Conservation (phyloP, 1,284 basidiomycete genomes). For the Malassezia cuniculi region DNA sequence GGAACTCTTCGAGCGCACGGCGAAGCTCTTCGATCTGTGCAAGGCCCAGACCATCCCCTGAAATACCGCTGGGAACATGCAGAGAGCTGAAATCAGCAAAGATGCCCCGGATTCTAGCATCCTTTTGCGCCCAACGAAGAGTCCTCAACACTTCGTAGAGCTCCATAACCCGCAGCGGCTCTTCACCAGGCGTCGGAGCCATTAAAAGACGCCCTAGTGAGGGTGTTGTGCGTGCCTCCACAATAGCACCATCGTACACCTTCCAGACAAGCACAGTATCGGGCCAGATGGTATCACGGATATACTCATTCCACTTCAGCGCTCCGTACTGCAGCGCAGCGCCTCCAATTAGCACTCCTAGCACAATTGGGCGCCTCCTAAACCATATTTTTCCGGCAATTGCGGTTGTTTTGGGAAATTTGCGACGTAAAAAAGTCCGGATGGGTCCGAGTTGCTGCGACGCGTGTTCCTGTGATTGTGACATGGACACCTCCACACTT, state of each 20-base stretch:
- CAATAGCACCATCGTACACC: constrained; percentile 39
- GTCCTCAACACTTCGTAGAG: constrained; percentile 46
- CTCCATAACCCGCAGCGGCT: constrained; percentile 38
- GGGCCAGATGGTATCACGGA: too few species aligned
- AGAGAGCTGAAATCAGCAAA: constrained; percentile 47
- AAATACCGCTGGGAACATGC: constrained; percentile 42
- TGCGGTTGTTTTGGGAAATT: too few species aligned
- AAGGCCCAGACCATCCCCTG: constrained; percentile 39
- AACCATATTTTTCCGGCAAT: too few species aligned
- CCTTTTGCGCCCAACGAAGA: constrained; percentile 44
- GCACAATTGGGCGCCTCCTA: too few species aligned
- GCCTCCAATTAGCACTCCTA: too few species aligned
- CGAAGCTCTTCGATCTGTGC: constrained; percentile 48
- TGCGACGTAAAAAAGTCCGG: too few species aligned
- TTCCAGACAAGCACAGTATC: constrained; percentile 43
- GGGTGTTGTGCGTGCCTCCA: constrained; percentile 25
- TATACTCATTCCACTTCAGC: too few species aligned
- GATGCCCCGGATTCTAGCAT: constrained; percentile 46
- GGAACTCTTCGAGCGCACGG: constrained; percentile 46
- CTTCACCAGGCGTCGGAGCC: constrained; percentile 20
- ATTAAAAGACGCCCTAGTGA: constrained; percentile 22
- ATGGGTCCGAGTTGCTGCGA: too few species aligned
- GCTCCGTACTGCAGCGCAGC: too few species aligned
- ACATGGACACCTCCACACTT: too few species aligned
- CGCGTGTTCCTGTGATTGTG: too few species aligned